phyloP scores from a whole-genome alignment of 2,329 filamentous ascomycete species.

The Diaporthe destruens region DNA sequence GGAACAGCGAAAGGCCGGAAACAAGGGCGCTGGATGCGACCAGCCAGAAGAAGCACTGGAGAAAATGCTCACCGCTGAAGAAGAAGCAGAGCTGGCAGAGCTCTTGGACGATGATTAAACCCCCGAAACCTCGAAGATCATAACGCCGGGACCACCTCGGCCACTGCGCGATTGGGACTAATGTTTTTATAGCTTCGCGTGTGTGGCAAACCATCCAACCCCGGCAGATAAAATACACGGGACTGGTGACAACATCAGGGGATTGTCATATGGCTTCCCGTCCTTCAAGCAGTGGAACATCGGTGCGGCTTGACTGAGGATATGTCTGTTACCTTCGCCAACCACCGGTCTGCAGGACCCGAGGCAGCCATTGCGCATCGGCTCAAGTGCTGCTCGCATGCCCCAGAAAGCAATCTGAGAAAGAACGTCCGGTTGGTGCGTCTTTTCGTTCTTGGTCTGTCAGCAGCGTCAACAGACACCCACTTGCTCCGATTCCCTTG shows the following conservation, averaged over 20 bases:
- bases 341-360: background rate
- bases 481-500: background rate
- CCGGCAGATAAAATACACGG: background rate
- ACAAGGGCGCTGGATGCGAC: conserved; percentile 62
- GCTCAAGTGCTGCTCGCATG: background rate
- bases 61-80: conserved; percentile 81
- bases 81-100: conserved; percentile 90
- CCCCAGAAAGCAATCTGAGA: background rate
- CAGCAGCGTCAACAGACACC: background rate
- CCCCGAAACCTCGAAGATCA: background rate
- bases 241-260: background rate
- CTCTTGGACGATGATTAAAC: conserved; percentile 82
- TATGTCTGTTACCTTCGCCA: background rate
- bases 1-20: conserved; percentile 64
- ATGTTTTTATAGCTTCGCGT: background rate
- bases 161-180: background rate
- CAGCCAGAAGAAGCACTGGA: conserved; percentile 58
- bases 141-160: background rate
- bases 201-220: background rate
- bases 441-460: background rate
- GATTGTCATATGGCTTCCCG: background rate
- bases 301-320: background rate
- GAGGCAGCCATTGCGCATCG: background rate
- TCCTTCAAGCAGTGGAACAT: background rate
- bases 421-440: background rate